Percentiles rank a stretch among this genome's conserved stretches.
These are phyloP conservation scores for Fusarium redolens DNA, from an alignment of 2,329 filamentous ascomycete genomes.

Conservation along the genomic window DNA sequence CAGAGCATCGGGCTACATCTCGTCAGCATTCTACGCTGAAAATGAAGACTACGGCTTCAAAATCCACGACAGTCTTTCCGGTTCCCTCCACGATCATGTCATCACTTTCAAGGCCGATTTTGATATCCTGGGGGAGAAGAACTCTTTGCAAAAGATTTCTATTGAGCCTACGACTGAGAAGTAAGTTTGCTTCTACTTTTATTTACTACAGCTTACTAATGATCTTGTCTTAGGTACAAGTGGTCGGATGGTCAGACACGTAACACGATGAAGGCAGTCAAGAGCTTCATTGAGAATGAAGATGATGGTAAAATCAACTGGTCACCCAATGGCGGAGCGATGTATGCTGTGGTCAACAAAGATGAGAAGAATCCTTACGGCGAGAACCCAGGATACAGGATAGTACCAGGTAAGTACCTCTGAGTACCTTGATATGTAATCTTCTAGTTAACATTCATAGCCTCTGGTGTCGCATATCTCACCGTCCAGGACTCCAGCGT, in stretches of 20 bases:
- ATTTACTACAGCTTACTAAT: rapidly evolving
- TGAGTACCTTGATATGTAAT: rapidly evolving
- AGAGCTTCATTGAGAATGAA: conserved; percentile 6
- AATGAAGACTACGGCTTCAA: conserved; percentile 8
- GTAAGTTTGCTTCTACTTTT: neutral
- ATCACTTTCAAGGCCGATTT: conserved; percentile 5
- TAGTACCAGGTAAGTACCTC: neutral
- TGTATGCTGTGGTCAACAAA: conserved; percentile 1
- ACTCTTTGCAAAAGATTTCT: neutral
- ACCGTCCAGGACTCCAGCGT: neutral
- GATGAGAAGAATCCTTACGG: neutral
- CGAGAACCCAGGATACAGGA: neutral
- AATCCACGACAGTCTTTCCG: conserved; percentile 1
- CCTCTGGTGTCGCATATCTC: conserved; percentile 1
- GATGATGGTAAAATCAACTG: conserved; percentile 6
- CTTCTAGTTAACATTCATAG: neutral
- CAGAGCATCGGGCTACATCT: conserved; percentile 3
- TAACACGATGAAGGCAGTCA: neutral
- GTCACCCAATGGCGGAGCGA: neutral
- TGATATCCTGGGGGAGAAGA: neutral
- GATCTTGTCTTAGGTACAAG: neutral
- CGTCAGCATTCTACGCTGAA: neutral
- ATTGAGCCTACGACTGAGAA: neutral
- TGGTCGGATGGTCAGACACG: neutral
- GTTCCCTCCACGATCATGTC: neutral